Percentiles rank a stretch among this genome's conserved stretches.
Conservation (phyloP, 1,284 basidiomycete genomes). For the Sphaerobolus stellatus region DNA sequence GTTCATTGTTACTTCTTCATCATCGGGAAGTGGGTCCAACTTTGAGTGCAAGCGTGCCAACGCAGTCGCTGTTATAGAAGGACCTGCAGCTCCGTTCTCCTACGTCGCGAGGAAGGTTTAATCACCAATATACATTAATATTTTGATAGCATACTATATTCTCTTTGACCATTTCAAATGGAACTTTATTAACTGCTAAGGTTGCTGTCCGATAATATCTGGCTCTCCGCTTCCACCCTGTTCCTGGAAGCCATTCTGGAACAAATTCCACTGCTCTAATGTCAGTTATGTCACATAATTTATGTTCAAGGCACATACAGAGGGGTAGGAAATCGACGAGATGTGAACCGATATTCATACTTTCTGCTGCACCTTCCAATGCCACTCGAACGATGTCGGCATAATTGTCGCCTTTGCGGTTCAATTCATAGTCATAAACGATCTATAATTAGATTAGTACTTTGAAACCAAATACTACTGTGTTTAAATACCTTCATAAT, state of each 20-base stretch:
- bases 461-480: neutral
- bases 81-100: neutral
- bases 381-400: neutral
- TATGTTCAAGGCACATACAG: no score
- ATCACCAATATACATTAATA: neutral
- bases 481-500: neutral
- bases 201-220: neutral
- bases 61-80: neutral
- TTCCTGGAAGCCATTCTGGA: slow-evolving; percentile 6
- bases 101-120: neutral
- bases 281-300: no score
- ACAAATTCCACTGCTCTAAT: slow-evolving; percentile 4
- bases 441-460: neutral
- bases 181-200: neutral
- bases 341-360: neutral
- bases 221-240: neutral
- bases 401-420: neutral
- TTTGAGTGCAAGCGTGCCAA: neutral
- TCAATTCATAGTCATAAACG: neutral
- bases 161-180: slow-evolving; percentile 3
- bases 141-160: neutral
- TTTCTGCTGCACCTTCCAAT: neutral
- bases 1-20: neutral
- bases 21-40: neutral
- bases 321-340: neutral